Percentiles rank a stretch among this genome's conserved stretches.
These are phyloP conservation scores for Przewalskia tangutica DNA, from an alignment of 257 asterid species.

Conservation along the genomic window DNA sequence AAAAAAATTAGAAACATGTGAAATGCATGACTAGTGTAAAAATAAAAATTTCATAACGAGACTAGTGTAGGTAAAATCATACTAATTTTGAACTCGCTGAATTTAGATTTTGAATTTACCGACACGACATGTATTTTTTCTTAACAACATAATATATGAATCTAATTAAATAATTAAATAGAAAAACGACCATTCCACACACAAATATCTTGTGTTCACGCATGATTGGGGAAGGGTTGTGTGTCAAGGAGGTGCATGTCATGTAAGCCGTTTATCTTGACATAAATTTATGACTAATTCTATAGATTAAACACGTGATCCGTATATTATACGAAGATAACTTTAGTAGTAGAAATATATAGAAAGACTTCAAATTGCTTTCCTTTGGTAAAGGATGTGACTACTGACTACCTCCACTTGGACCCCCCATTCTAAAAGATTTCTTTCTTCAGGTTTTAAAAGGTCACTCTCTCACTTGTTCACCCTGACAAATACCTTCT, in stretches of 20 bases:
- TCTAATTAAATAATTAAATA: not conserved
- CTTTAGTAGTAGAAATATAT: too few relatives aligned
- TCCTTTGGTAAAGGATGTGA: slow-evolving; percentile 4
- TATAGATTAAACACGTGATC: too few relatives aligned
- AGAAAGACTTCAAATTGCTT: not conserved
- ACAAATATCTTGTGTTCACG: not conserved
- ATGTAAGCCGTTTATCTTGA: not conserved
- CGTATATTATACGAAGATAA: too few relatives aligned
- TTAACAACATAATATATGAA: not conserved
- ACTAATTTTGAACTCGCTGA: not conserved
- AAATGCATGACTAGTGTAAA: too few relatives aligned
- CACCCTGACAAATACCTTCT: slow-evolving; percentile 15
- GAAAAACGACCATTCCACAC: not conserved
- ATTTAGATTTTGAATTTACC: not conserved
- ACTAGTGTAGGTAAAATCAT: not conserved
- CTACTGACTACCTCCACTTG: slow-evolving; percentile 12
- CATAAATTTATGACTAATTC: not conserved
- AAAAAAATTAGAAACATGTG: too few relatives aligned
- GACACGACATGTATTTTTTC: not conserved
- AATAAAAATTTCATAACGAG: too few relatives aligned
- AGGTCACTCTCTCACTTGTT: slow-evolving; percentile 7
- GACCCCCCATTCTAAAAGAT: not conserved
- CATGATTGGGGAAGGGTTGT: too few relatives aligned
- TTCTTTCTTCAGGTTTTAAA: not conserved
- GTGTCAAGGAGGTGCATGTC: too few relatives aligned